Base-by-base conservation (phyloP, 2,329 filamentous ascomycete genomes). In the Albifimbria verrucaria region DNA sequence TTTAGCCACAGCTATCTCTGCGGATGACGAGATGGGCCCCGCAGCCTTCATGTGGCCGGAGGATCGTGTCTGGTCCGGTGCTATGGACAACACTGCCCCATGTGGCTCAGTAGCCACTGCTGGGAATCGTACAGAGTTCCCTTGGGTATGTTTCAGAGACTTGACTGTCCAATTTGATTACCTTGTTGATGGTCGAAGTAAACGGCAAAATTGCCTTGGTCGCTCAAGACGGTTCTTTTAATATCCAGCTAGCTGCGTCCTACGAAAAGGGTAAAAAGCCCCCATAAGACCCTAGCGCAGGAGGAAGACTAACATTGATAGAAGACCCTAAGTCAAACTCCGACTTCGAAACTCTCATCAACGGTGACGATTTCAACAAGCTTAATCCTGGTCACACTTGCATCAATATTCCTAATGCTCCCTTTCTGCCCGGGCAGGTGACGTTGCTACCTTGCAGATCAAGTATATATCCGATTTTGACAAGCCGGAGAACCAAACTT, bases 41-140 rank as follows among this genome's bases (percentile, higher is more conserved):
- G 80, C 81, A 20, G 80, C 78, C 10, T 83, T 86, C 62, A 70
- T 85, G 66, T 86, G 82, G 82, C 83, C 82, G 4, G 62, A 72
- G 15, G 81, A 85, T 65, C 73, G 82, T 49, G 68, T 71, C 41
- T 87, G 82, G 81, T 72, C 72, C 48, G 78, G 75, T 25, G 71
- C 72, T 12, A 67, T 75, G 36, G 82, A 86, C 61, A 85, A 85
- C 59, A 78, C 65, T 5, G 72, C 76, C 7, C 83, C 83, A 0
- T 86, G 83, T 60, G 82, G 83, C 50, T 82, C 80, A 11, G 66
- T 69, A 11, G 70, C 72, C 17, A 68, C 71, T 1, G 69, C 75
- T 3, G 67, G 66, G 1, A 81, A 81, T 55, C 70, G 83, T 51
- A 85, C 81, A 1, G 62, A 75, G 4, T 86, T 85, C 56, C 83